A percentile compares a stretch with the other conserved stretches of the same genome.
phyloP scores from a whole-genome alignment of 345 rosid species.

The Eucalyptus dawsonii region DNA sequence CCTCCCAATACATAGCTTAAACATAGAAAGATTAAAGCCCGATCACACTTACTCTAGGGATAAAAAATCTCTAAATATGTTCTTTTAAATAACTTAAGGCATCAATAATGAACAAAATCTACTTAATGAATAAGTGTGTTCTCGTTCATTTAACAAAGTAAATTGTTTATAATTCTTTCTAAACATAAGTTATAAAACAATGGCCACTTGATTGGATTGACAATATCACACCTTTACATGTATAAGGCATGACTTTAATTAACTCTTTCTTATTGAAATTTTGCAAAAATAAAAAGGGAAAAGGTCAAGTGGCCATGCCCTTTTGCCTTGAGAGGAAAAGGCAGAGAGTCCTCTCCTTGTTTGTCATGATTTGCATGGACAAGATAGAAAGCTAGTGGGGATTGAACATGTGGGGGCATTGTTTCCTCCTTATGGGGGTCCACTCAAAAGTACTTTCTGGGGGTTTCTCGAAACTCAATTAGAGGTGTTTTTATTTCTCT shows the following conservation, averaged over 20 bases:
- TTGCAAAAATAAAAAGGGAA: not conserved
- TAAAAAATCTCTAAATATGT: accelerated
- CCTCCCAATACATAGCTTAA: not conserved
- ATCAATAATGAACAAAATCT: accelerated
- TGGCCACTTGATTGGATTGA: not conserved
- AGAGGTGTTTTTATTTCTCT: not conserved
- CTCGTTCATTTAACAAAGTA: not conserved
- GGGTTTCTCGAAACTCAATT: not conserved
- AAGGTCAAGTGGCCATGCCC: not conserved
- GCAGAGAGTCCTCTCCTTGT: not conserved
- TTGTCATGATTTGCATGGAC: not conserved
- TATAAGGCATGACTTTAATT: not conserved
- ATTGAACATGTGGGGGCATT: not conserved
- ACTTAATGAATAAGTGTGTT: not conserved
- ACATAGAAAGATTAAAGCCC: not conserved
- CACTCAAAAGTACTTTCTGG: not conserved
- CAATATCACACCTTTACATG: not conserved
- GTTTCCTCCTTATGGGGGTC: not conserved
- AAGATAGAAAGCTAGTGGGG: not conserved
- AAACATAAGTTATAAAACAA: not conserved
- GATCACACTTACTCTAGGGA: accelerated
- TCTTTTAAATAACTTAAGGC: not conserved
- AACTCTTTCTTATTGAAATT: not conserved
- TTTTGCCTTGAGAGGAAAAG: not conserved
- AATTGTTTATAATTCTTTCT: not conserved